Percentiles rank a stretch among this genome's conserved stretches.
phyloP scores from a whole-genome alignment of 2,329 filamentous ascomycete genomes.

The Juglanconis oblonga region DNA sequence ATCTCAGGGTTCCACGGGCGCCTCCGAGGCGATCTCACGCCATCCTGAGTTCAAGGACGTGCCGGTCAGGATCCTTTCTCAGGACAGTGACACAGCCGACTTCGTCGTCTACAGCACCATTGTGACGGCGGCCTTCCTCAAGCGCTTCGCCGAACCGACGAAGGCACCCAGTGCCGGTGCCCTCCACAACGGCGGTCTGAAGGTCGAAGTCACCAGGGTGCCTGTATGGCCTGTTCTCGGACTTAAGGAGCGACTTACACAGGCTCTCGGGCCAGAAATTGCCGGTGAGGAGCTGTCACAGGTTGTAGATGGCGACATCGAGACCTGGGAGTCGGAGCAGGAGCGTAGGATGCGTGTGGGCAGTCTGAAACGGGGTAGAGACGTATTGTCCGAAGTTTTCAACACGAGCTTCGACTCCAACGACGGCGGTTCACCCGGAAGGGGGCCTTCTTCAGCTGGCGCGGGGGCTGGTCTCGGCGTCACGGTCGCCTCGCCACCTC shows the following conservation, averaged over 20 bases:
- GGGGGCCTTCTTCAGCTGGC: not conserved
- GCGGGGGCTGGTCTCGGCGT: slow-evolving; percentile 1
- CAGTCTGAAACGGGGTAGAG: slow-evolving; percentile 32
- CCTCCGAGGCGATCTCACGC: slow-evolving; percentile 15
- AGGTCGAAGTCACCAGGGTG: slow-evolving; percentile 46
- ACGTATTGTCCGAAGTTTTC: slow-evolving; percentile 35
- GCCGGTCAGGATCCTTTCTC: slow-evolving; percentile 48
- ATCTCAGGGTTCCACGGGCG: slow-evolving; percentile 10
- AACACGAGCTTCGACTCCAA: slow-evolving; percentile 37
- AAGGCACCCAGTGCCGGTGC: slow-evolving; percentile 31
- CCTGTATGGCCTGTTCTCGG: slow-evolving; percentile 54
- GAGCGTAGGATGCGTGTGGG: slow-evolving; percentile 20
- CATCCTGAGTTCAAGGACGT: slow-evolving; percentile 42
- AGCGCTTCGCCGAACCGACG: slow-evolving; percentile 48
- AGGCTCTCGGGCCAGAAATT: slow-evolving; percentile 49
- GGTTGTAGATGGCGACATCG: slow-evolving; percentile 32
- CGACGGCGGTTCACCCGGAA: not conserved
- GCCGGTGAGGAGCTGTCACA: slow-evolving; percentile 38
- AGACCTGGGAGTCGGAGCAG: slow-evolving; percentile 42
- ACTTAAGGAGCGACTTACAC: slow-evolving; percentile 52
- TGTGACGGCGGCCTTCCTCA: slow-evolving; percentile 46
- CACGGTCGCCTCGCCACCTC: slow-evolving; percentile 21
- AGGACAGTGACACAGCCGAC: slow-evolving; percentile 44
- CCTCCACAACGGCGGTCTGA: slow-evolving; percentile 33
- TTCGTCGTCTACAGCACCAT: slow-evolving; percentile 53